Percentiles rank a stretch among this genome's conserved stretches.
Conservation (phyloP, 148 eudicot species). For the Tetragonia tetragonoides region DNA sequence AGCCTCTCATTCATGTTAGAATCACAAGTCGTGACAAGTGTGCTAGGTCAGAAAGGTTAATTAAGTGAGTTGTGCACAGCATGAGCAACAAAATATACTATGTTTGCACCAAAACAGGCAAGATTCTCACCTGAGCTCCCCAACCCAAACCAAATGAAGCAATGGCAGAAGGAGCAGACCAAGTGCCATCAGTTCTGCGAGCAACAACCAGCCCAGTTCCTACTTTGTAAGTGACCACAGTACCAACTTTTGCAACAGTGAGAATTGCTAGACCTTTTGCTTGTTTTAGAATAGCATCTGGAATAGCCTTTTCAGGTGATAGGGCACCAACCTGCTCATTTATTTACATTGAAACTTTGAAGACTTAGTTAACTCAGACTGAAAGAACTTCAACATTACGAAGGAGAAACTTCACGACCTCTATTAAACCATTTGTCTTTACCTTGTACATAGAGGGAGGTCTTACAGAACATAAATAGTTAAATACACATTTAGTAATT, state of each 20-base stretch:
- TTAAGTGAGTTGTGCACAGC: background rate
- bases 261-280: conserved; percentile 72
- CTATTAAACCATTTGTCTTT: background rate
- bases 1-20: background rate
- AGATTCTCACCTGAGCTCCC: conserved; percentile 60
- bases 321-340: conserved; percentile 43
- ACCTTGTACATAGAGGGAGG: background rate
- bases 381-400: background rate
- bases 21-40: background rate
- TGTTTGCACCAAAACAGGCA: background rate
- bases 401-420: background rate
- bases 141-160: conserved; percentile 67
- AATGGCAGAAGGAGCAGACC: conserved; percentile 74
- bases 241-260: conserved; percentile 62
- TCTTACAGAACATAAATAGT: conserved; percentile 3
- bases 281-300: conserved; percentile 57
- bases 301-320: conserved; percentile 54
- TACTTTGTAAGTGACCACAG: conserved; percentile 54
- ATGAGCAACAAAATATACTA: background rate
- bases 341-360: conserved; percentile 5
- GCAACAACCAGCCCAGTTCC: conserved; percentile 67
- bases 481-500: background rate
- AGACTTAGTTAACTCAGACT: background rate
- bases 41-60: background rate
- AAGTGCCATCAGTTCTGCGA: conserved; percentile 58